Evolutionary conservation across 768 basidiomycete species (phyloP).

Genomic region (Agaricus blazei): DNA sequence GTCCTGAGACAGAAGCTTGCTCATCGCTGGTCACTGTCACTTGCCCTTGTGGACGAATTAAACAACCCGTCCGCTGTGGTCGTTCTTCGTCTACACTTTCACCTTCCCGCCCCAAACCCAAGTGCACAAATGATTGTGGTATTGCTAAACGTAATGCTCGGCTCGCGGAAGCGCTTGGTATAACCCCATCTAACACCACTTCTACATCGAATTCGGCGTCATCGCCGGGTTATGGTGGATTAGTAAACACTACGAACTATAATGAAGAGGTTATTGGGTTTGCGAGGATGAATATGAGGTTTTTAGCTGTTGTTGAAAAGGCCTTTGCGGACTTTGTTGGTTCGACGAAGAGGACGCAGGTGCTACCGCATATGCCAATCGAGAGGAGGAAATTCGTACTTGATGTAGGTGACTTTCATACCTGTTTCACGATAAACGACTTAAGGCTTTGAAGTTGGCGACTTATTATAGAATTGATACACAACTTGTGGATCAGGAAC

Average conservation of each 20-base stretch:
- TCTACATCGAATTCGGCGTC: not conserved
- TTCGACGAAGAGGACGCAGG: slow-evolving; percentile 62
- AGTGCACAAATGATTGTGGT: slow-evolving; percentile 81
- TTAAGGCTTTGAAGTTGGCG: slow-evolving; percentile 47
- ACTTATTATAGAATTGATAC: slow-evolving; percentile 78
- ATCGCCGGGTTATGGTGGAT: slow-evolving; percentile 26
- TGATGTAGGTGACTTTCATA: slow-evolving; percentile 41
- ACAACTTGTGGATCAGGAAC: slow-evolving; percentile 89
- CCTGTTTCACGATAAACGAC: not conserved
- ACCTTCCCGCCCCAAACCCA: slow-evolving; percentile 31
- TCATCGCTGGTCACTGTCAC: slow-evolving; percentile 56
- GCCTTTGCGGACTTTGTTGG: slow-evolving; percentile 75
- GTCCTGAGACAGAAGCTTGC: slow-evolving; percentile 79
- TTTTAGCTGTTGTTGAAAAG: slow-evolving; percentile 71
- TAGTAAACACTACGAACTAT: slow-evolving; percentile 42
- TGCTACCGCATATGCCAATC: slow-evolving; percentile 77
- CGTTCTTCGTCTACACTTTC: slow-evolving; percentile 42
- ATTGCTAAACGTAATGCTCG: slow-evolving; percentile 83
- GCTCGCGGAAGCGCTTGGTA: slow-evolving; percentile 89
- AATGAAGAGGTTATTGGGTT: slow-evolving; percentile 57
- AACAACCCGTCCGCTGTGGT: slow-evolving; percentile 71
- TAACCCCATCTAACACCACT: slow-evolving; percentile 36
- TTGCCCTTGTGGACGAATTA: slow-evolving; percentile 83
- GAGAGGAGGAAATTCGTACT: slow-evolving; percentile 82
- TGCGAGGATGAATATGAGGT: slow-evolving; percentile 58